These are phyloP conservation scores for Monosporascus sp. DNA, from an alignment of 2,329 filamentous ascomycete genomes.

Conservation along the genomic window DNA sequence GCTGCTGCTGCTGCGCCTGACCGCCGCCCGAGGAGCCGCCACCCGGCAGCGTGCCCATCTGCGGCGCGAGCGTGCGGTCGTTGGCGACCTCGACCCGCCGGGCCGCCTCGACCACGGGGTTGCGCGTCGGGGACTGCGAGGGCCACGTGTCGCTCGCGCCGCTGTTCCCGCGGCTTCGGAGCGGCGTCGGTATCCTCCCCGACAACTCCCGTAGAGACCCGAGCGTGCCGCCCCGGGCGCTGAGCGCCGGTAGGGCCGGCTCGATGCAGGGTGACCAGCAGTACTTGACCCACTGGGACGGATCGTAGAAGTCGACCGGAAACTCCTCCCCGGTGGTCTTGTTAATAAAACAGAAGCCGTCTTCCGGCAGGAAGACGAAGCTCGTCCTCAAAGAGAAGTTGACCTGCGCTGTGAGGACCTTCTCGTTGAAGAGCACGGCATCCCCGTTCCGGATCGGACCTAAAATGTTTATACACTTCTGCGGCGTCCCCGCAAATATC, in stretches of 20 bases:
- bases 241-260: slow-evolving; percentile 57
- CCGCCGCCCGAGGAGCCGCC: slow-evolving; percentile 17
- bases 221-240: slow-evolving; percentile 32
- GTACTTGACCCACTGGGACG: slow-evolving; percentile 73
- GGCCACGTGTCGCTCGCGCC: slow-evolving; percentile 20
- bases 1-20: slow-evolving; percentile 17
- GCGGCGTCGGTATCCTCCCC: slow-evolving; percentile 35
- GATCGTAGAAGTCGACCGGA: slow-evolving; percentile 76
- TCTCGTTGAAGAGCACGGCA: slow-evolving; percentile 81
- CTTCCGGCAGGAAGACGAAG: slow-evolving; percentile 78
- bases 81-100: slow-evolving; percentile 25
- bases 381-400: slow-evolving; percentile 88
- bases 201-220: slow-evolving; percentile 43
- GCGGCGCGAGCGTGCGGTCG: slow-evolving; percentile 37
- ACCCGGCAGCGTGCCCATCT: slow-evolving; percentile 35
- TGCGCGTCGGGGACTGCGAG: slow-evolving; percentile 12
- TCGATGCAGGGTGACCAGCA: slow-evolving; percentile 71
- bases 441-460: slow-evolving; percentile 90
- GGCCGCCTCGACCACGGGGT: slow-evolving; percentile 18
- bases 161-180: slow-evolving; percentile 40
- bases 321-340: slow-evolving; percentile 75
- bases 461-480: slow-evolving; percentile 85
- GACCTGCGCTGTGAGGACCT: slow-evolving; percentile 84
- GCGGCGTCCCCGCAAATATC: slow-evolving; percentile 77
- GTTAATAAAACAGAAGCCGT: slow-evolving; percentile 84